Conservation (phyloP, 345 rosid species). For the Eucalyptus fibrosa region DNA sequence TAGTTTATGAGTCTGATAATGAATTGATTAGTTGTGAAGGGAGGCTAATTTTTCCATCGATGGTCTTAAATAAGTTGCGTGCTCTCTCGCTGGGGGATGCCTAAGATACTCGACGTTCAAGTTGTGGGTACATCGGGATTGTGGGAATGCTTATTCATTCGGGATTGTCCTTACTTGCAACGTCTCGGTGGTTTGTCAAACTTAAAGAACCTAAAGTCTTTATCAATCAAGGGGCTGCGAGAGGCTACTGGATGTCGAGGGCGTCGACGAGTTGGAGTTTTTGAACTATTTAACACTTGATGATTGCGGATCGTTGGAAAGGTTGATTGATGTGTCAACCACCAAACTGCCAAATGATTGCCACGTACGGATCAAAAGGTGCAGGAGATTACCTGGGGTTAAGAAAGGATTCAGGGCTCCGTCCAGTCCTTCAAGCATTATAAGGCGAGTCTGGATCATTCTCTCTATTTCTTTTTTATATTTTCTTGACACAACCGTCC, state of each 20-base stretch:
- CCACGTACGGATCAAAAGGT: fast-evolving
- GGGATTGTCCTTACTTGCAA: neutral
- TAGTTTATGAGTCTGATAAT: too few species aligned
- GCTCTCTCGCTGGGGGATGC: fast-evolving
- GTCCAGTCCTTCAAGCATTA: neutral
- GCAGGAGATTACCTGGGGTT: neutral
- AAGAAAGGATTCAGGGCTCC: fast-evolving
- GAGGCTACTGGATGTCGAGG: neutral
- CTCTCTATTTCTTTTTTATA: neutral
- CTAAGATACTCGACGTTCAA: neutral
- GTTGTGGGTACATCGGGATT: neutral
- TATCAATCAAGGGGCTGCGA: fast-evolving
- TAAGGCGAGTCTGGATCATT: neutral
- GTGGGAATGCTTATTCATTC: neutral
- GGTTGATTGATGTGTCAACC: neutral
- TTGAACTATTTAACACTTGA: fast-evolving
- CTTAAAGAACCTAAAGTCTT: neutral
- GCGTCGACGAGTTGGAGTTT: neutral
- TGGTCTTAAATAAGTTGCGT: too few species aligned
- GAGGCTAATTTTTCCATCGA: too few species aligned
- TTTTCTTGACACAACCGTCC: neutral
- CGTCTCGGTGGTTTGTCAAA: neutral
- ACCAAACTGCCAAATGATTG: neutral
- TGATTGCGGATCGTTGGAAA: neutral
- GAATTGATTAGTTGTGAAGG: too few species aligned